Evolutionary conservation across 345 rosid genomes (phyloP), one percentile per base, ranked within the genome.

Genomic region (Citrus reticulata): DNA sequence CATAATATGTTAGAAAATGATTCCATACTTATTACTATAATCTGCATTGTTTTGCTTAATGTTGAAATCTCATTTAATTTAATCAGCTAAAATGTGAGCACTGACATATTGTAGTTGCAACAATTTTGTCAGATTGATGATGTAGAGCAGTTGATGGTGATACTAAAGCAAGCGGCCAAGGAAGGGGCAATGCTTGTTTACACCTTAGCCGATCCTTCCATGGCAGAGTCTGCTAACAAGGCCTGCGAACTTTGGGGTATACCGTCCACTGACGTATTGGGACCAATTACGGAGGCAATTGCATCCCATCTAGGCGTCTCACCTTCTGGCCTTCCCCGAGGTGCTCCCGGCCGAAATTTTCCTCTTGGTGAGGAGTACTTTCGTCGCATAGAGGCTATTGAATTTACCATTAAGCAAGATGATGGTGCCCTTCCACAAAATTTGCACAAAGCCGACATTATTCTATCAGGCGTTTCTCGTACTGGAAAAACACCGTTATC

Each of bases 331-430:
- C 90, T 95, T 40, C 88, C 95, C 9, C 97, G 99, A 49, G 90
- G 95, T 57, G 95, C 95, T 7, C 68, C 88, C 9, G 87, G 91
- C 20, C 78, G 92, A 77, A 82, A 74, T 60, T 25, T 84, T 30
- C 86, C 92, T 34, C 91, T 92, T 14, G 78, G 85, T 2, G 95
- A 90, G 22, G 97, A 95, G 27, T 95, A 90, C 85, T 93, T 95
- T 79, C 54, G 37, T 62, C 62, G 93, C 51, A 90, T 93, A 40
- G 93, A 91, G 85, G 97, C 97, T 9, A 87, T 93, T 62, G 97
- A 95, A 68, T 95, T 95, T 85, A 95, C 95, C 0, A 92, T 93
- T 85, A 92, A 92, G 86, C 95, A 92, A 74, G 99, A 91, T 77
- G 98, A 95, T 42, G 98, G 97, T 16, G 93, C 91, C 25, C 77